Conservation (phyloP, 148 eudicot species). For the Nyssa sinensis region DNA sequence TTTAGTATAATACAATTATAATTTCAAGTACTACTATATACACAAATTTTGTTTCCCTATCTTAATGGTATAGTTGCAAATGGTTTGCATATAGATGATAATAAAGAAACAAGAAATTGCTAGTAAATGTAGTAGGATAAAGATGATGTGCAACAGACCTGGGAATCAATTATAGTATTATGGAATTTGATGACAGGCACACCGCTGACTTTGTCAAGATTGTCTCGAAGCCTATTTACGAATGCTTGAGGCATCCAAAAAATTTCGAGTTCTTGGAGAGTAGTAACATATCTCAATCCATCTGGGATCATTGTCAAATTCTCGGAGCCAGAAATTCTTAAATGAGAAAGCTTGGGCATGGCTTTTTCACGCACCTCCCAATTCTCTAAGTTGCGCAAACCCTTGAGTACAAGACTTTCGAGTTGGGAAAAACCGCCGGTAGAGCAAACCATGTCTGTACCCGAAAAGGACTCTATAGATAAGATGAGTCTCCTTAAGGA, state of each 20-base stretch:
- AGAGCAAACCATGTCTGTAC: conserved; percentile 14
- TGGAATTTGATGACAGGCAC: neutral
- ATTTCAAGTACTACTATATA: too few relatives aligned
- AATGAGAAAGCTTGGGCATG: conserved; percentile 21
- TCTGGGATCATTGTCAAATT: conserved; percentile 17
- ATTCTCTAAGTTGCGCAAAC: conserved; percentile 13
- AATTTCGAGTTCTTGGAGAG: neutral
- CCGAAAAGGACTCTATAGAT: neutral
- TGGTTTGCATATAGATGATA: too few relatives aligned
- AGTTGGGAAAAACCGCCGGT: conserved; percentile 24
- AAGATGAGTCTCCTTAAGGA: conserved; percentile 11
- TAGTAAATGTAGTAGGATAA: too few relatives aligned
- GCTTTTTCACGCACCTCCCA: conserved; percentile 21
- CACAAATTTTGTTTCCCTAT: too few relatives aligned
- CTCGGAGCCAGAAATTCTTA: conserved; percentile 10
- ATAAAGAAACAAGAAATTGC: too few relatives aligned
- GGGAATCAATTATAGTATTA: too few relatives aligned
- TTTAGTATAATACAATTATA: too few relatives aligned
- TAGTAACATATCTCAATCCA: conserved; percentile 9
- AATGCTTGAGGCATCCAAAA: neutral
- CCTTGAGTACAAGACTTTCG: conserved; percentile 1
- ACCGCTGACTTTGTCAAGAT: neutral
- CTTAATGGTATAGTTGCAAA: too few relatives aligned
- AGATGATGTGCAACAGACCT: too few relatives aligned
- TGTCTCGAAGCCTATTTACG: neutral